Evolutionary conservation across 2,329 filamentous ascomycete genomes (phyloP).

Genomic region (Truncatella angustata): DNA sequence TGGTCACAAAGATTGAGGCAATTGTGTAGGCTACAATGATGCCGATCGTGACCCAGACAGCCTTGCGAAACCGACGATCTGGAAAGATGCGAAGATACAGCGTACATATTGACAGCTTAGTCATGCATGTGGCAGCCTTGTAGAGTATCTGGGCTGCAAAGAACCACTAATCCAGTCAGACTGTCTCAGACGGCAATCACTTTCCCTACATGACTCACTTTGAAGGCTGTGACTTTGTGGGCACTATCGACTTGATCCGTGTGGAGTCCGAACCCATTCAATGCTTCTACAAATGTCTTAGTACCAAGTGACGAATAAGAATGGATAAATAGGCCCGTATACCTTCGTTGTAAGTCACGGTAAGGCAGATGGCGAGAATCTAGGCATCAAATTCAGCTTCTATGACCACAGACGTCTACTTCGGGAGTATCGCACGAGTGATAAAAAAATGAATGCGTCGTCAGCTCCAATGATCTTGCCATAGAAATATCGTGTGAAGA

Average conservation of each 20-base stretch:
- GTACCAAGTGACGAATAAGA: background rate
- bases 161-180: conserved; percentile 12
- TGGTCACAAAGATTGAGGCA: background rate
- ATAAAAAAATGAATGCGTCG: conserved; percentile 13
- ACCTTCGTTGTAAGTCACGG: conserved; percentile 3
- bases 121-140: conserved; percentile 15
- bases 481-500: conserved; percentile 11
- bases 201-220: background rate
- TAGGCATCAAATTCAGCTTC: too few relatives aligned
- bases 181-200: background rate
- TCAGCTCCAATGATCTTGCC: conserved; percentile 10
- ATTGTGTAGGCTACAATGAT: conserved; percentile 2
- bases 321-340: background rate
- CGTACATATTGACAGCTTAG: conserved; percentile 10
- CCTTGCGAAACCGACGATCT: background rate
- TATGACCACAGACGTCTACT: too few relatives aligned
- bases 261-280: conserved; percentile 5
- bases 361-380: background rate
- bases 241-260: background rate
- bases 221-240: conserved; percentile 4
- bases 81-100: conserved; percentile 10
- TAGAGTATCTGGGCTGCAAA: conserved; percentile 17
- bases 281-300: background rate
- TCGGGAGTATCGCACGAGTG: conserved; percentile 12
- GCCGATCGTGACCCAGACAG: background rate